Percentiles rank a stretch among this genome's conserved stretches.
These are phyloP conservation scores for Suillus bovinus DNA, from an alignment of 768 basidiomycete species.

Conservation along the genomic window DNA sequence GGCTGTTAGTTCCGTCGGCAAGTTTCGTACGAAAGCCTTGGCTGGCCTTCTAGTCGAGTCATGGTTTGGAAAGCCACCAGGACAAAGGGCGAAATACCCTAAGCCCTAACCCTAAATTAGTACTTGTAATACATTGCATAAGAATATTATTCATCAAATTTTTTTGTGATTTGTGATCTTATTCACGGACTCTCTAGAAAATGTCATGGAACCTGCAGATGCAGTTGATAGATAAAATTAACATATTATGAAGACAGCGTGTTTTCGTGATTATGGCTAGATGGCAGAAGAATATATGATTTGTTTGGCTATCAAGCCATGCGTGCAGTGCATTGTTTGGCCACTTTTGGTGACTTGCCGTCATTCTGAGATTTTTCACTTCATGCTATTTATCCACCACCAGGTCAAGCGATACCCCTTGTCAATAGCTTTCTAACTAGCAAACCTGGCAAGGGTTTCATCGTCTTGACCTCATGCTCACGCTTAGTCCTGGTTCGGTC, in stretches of 20 bases:
- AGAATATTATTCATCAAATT: constrained; percentile 4
- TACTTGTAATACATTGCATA: background rate
- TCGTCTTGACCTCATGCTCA: constrained; percentile 63
- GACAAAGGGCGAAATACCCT: constrained; percentile 20
- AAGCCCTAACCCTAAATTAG: constrained; percentile 32
- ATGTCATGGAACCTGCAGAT: constrained; percentile 1
- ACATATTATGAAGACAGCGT: constrained; percentile 16
- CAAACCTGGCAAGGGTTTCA: constrained; percentile 40
- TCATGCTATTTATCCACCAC: constrained; percentile 51
- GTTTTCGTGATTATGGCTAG: constrained; percentile 5
- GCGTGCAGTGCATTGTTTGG: constrained; percentile 34
- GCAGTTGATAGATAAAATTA: constrained; percentile 7
- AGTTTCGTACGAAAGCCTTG: constrained; percentile 4
- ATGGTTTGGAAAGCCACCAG: constrained; percentile 8
- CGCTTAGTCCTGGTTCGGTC: constrained; percentile 77
- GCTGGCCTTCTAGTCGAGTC: constrained; percentile 7
- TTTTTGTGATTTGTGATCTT: constrained; percentile 2
- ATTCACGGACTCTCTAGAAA: constrained; percentile 2
- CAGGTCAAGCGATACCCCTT: constrained; percentile 44
- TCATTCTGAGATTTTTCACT: constrained; percentile 37
- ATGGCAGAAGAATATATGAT: background rate
- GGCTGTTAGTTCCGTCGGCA: background rate
- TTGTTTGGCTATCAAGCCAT: constrained; percentile 13
- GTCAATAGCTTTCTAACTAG: constrained; percentile 39
- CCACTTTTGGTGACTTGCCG: constrained; percentile 26